phyloP scores from a whole-genome alignment of 2,329 filamentous ascomycete species.

The Colletotrichum orchidophilum region DNA sequence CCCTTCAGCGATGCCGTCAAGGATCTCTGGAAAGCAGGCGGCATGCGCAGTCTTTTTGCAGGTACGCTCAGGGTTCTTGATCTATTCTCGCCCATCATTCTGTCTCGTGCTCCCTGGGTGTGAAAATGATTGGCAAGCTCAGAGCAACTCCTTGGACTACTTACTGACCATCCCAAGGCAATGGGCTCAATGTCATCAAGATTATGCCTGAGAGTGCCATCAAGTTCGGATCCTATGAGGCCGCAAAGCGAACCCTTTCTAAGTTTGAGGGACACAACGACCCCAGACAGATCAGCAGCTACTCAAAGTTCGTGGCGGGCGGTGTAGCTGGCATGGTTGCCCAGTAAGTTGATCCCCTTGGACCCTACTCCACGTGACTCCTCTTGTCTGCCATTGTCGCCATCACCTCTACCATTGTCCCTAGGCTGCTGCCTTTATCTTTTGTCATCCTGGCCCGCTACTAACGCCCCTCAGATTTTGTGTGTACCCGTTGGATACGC shows the following conservation, averaged over 20 bases:
- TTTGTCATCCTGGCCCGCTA: background rate
- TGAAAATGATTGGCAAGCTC: background rate
- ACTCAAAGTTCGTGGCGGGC: conserved; percentile 90
- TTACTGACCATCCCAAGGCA: conserved; percentile 61
- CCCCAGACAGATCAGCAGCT: conserved; percentile 79
- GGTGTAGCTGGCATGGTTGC: conserved; percentile 94
- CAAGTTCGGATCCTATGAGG: conserved; percentile 98
- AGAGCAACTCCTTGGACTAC: background rate
- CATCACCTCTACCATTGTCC: background rate
- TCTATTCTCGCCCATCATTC: background rate
- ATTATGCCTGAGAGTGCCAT: conserved; percentile 99
- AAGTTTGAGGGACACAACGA: conserved; percentile 89
- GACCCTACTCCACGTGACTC: background rate
- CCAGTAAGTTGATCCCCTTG: conserved; percentile 66
- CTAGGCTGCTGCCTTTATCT: background rate
- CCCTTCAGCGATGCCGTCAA: conserved; percentile 78
- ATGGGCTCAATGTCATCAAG: conserved; percentile 95
- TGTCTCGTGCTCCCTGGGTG: background rate
- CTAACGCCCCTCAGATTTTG: conserved; percentile 68
- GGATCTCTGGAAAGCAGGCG: conserved; percentile 86
- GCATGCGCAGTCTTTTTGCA: conserved; percentile 89
- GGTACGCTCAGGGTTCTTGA: conserved; percentile 62
- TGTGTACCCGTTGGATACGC: conserved; percentile 91
- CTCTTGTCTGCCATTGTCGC: background rate
- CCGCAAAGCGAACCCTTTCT: conserved; percentile 87